These are phyloP conservation scores for Phytophthora fragariae DNA, from an alignment of 352 stramenopile genomes.

Conservation along the genomic window DNA sequence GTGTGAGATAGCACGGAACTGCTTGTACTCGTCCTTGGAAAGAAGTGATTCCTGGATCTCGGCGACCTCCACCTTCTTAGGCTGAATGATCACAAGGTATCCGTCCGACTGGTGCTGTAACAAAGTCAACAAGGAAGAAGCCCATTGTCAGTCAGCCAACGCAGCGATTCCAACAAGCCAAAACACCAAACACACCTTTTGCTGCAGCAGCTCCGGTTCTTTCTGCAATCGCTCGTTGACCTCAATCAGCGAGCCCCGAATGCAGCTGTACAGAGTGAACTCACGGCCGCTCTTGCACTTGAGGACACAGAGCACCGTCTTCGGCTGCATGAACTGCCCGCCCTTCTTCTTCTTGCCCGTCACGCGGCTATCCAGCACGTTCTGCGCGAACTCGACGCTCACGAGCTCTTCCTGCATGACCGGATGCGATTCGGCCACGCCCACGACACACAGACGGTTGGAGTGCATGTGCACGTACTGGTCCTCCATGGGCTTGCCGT, in stretches of 20 bases:
- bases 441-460: constrained; percentile 87
- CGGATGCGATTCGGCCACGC: constrained; percentile 70
- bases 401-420: constrained; percentile 72
- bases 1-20: constrained; percentile 62
- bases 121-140: neutral
- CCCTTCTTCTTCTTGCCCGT: constrained; percentile 91
- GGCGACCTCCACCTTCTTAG: constrained; percentile 77
- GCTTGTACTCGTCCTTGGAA: constrained; percentile 80
- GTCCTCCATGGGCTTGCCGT: constrained; percentile 72
- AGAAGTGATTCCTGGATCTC: constrained; percentile 87
- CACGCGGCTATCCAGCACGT: constrained; percentile 76
- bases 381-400: constrained; percentile 68
- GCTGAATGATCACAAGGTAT: constrained; percentile 85
- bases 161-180: neutral
- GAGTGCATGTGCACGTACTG: constrained; percentile 92
- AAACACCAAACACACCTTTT: constrained; percentile 38
- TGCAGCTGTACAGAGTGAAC: constrained; percentile 82
- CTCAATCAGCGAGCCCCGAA: constrained; percentile 81
- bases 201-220: constrained; percentile 68
- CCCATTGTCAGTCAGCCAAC: constrained; percentile 1
- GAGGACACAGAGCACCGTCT: constrained; percentile 73
- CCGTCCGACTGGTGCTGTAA: constrained; percentile 73
- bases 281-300: constrained; percentile 66
- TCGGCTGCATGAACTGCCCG: constrained; percentile 72
- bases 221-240: constrained; percentile 74